Evolutionary conservation across 2,329 filamentous ascomycete genomes (phyloP).

Genomic region (Aspergillus transmontanensis): DNA sequence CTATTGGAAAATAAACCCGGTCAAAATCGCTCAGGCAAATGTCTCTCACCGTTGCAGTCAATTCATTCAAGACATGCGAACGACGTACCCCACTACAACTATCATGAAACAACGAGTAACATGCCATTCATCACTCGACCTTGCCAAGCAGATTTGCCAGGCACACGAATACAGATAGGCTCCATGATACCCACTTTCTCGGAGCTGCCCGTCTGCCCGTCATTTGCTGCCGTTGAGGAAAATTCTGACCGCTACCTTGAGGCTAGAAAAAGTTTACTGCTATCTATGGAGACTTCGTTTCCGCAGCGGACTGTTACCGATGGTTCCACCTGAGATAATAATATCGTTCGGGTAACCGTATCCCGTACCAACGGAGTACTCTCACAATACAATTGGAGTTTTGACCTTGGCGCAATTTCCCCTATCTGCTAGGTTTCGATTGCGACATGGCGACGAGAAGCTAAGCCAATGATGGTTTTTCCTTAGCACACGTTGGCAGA

Average conservation of each 20-base stretch:
- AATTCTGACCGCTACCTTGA: slow-evolving; percentile 3
- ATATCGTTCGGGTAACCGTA: slow-evolving; percentile 1
- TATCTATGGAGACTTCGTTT: slow-evolving; percentile 5
- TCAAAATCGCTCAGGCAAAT: background rate
- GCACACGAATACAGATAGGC: slow-evolving; percentile 1
- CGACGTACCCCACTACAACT: background rate
- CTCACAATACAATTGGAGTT: slow-evolving; percentile 9
- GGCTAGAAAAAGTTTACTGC: slow-evolving; percentile 9
- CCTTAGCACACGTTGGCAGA: slow-evolving; percentile 7
- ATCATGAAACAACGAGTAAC: background rate
- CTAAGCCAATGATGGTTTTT: slow-evolving; percentile 6
- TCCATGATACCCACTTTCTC: slow-evolving; percentile 3
- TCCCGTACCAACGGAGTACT: slow-evolving; percentile 7
- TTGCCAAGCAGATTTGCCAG: slow-evolving; percentile 1
- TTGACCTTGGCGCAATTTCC: slow-evolving; percentile 6
- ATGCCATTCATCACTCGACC: background rate
- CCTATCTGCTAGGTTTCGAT: background rate
- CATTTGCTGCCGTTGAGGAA: background rate
- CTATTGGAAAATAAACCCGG: background rate
- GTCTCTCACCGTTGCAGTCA: background rate
- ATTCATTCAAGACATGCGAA: background rate
- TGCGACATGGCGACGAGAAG: background rate
- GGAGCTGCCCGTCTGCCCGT: slow-evolving; percentile 8
- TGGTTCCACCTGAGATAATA: slow-evolving; percentile 7
- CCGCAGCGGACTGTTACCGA: slow-evolving; percentile 10